Evolutionary conservation across 225 moss, liverwort and hornwort genomes (phyloP), one percentile per base, ranked within the genome.

Genomic region (Sphagnum contortum): DNA sequence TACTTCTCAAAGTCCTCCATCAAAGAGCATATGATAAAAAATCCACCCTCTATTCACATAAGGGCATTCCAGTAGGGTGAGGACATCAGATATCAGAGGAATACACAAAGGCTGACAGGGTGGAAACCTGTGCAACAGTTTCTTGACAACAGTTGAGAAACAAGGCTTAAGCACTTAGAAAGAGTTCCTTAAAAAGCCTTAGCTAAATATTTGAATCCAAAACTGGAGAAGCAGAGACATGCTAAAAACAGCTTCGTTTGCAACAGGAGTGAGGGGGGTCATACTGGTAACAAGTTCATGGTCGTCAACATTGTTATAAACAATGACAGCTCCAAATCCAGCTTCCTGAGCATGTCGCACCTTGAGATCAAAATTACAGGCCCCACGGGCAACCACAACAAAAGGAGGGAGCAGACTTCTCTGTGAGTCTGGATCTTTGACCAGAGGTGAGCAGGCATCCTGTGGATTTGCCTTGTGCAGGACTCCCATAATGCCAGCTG

Each of bases 341-440:
- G 87, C 87, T 48, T 73, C 70, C 67, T 87, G 87, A 12, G 87
- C 87, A 76, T 83, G 64, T 63, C 80, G 62, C n/a, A 87, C 81
- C 70, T 87, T 87, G 11, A 49, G 59, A 62, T 78, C 83, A 65
- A 81, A 79, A 5, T 78, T 74, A 47, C 87, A 87, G 48, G 70
- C 71, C 44, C 87, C 87, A 48, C 81, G 78, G 69, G 66, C 65
- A 13, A 87, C 65, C 12, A 87, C 70, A 49, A 87, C 69, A 64
- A 87, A 79, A 3, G 79, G 66, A 14, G 80, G 73, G 66, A 77
- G 72, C 48, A 68, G 12, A 13, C 76, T 72, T 60, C 69, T 68
- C 7, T 78, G 75, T n/a, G 70, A 29, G 9, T 65, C 29, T 44
- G 81, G 76, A 2, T 68, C 63, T 51, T 81, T 83, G 8, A 61